Evolutionary conservation across 805 yeast genomes (phyloP), one percentile per base, ranked within the genome.

Genomic region (Suhomyces xylopsoci): DNA sequence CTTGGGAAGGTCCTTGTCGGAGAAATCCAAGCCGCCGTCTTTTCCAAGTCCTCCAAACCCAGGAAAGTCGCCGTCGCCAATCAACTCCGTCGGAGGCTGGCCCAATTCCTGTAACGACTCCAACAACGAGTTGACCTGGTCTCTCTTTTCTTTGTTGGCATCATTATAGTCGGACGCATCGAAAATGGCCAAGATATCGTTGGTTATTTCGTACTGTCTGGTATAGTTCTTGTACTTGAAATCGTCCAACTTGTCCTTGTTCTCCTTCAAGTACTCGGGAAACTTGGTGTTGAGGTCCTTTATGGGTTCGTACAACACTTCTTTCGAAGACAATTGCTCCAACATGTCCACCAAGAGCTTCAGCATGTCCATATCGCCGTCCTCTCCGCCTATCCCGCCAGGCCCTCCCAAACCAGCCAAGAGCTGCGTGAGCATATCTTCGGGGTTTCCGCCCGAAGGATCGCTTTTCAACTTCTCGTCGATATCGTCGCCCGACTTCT

Each of bases 271-370:
- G 85, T 89, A 93, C 25, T 68, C 78, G 2, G 90, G 88, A 65
- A 84, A 90, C 63, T 88, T 89, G 10, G 74, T 70, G 57, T 85
- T 82, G 65, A 92, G 77, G 55, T 90, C 96, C 62, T 85, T 87
- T 70, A 93, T 79, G 2, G 98, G 97, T 59, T 87, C 96, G 64
- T 89, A 92, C 38, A 93, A 76, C 19, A 92, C 88, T 52, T 86
- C 92, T 63, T 91, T 93, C 5, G 94, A 83, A 7, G 94, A 82
- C 66, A 93, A 78, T 64, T 91, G 93, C 56, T 83, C 85, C 61
- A 93, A 76, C 83, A 93, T 84, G 36, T 88, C 90, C 17, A 78
- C 79, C 55, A 90, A 70, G 47, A 90, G 70, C 54, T 82, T 81
- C 24, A 85, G 74, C 69, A 85, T 79, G 62, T 87, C 91, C 56